Evolutionary conservation across 2,329 filamentous ascomycete genomes (phyloP).

Genomic region (Nigrospora sphaerica): DNA sequence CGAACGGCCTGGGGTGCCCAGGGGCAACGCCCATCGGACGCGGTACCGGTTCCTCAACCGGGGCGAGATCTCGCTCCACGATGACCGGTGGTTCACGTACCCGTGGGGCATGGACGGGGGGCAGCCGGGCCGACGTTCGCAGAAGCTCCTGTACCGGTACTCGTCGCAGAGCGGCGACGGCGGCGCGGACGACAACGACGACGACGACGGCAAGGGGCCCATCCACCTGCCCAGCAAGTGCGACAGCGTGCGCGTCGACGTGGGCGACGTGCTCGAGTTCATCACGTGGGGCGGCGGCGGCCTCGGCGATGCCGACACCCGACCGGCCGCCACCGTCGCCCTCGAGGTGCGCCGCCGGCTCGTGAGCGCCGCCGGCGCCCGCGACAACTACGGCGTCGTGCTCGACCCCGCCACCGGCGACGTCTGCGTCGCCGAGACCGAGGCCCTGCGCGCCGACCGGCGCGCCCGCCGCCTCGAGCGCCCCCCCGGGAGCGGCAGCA

Average conservation of each 20-base stretch:
- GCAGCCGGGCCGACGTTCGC: slow-evolving; percentile 32
- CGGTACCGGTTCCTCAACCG: slow-evolving; percentile 36
- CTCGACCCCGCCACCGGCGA: slow-evolving; percentile 25
- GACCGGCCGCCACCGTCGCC: slow-evolving; percentile 34
- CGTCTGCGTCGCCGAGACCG: slow-evolving; percentile 28
- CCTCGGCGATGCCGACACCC: slow-evolving; percentile 36
- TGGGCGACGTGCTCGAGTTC: slow-evolving; percentile 40
- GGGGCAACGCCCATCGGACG: slow-evolving; percentile 39
- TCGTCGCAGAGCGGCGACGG: slow-evolving; percentile 19
- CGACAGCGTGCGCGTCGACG: slow-evolving; percentile 36
- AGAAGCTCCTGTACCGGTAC: slow-evolving; percentile 33
- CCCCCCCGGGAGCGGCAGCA: slow-evolving; percentile 3
- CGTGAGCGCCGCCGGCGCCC: slow-evolving; percentile 33
- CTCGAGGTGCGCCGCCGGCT: slow-evolving; percentile 36
- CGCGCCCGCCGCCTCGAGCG: slow-evolving; percentile 11
- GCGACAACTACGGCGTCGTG: slow-evolving; percentile 35
- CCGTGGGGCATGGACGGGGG: slow-evolving; percentile 41
- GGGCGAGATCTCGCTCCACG: slow-evolving; percentile 38
- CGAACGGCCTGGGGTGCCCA: neutral
- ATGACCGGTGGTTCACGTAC: slow-evolving; percentile 41
- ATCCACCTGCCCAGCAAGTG: slow-evolving; percentile 36
- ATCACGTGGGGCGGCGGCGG: slow-evolving; percentile 43
- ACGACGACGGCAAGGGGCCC: slow-evolving; percentile 15
- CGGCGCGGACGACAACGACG: too few relatives aligned
- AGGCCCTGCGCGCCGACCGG: slow-evolving; percentile 24